Evolutionary conservation across 352 stramenopile species (phyloP), one percentile per base, ranked within the genome.

Genomic region (Phytophthora fragariaefolia): DNA sequence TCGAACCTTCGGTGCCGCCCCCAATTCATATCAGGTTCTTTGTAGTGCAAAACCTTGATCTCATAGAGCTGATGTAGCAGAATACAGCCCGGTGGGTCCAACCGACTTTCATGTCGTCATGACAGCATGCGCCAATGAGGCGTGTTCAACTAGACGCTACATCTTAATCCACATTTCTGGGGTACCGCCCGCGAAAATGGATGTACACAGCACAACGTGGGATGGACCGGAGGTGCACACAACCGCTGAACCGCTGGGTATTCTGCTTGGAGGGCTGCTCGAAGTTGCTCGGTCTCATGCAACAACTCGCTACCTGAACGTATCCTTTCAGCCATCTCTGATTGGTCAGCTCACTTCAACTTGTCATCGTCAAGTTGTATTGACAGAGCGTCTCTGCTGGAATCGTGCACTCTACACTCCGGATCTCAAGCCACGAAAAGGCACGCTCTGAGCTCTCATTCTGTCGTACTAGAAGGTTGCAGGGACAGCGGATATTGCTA

Each of bases 271-370:
- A 46, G 30, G 24, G 22, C 50, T 45, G 50, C 32, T 17, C 30
- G 7, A 46, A 18, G 22, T 32, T 45, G 50, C 32, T 17, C 30
- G 7, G 32, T 10, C 23, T 38, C 22, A n/a, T 20, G 10, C 45
- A 36, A 12, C 23, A 52, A 52, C 10, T 51, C 15, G 22, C 24
- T 36, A 23, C 53, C 49, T 67, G 58, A 40, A 54, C 45, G 7
- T 32, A 56, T 70, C 57, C 53, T 24, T 23, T 58, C 45, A 28
- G 9, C 58, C 26, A 18, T 18, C 8, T 55, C 7, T 54, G 53
- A 69, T 74, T 70, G 66, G 59, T 9, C 10, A 2, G 22, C 54
- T 48, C 62, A 68, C 67, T 74, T 71, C 67, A 71, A 74, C 67
- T 71, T 71, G 20, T 3, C 5, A 23, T 55, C 43, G 63, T 61